Evolutionary conservation across 2,329 filamentous ascomycete species (phyloP), one percentile per base, ranked within the genome.

Genomic region (Thielaviopsis populi): DNA sequence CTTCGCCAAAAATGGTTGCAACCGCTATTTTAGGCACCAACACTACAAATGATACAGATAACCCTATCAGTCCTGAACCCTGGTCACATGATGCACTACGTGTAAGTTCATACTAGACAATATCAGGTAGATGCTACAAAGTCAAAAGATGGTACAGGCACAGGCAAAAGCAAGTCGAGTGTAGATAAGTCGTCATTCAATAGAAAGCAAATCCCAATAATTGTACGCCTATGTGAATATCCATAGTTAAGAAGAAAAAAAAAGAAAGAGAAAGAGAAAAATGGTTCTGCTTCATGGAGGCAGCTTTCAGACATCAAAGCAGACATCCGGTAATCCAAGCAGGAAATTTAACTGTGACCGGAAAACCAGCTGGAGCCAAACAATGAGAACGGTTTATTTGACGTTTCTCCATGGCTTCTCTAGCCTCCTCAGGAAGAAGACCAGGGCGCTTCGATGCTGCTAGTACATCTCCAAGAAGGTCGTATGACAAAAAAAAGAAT

Each of bases 121-220:
- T 17, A 46, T 19, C n/a, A 15, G 6, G 0, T 22, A 50, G n/a
- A 19, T 13, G 3, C 46, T 37, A 50, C 22, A 43, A 41, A 48
- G 48, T 56, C 56, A 50, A 40, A 50, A 0, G 11, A 5, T 22
- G 46, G 8, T 15, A 53, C 15, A 63, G 40, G 24, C 30, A 30
- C 19, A 42, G 10, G n/a, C 7, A 17, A 59, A 46, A n/a, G 11
- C 10, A 54, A 62, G n/a, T 43, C 43, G 54, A 46, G 22, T 63
- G 19, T 60, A 46, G 50, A 63, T 40, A 46, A 60, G 60, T 63
- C 61, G 61, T 63, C 61, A 65, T 65, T 65, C 61, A 65, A 60
- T 65, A 60, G 64, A 61, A 63, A 60, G 58, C 43, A 61, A 65
- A 60, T 65, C 64, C 54, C 53, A 58, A 37, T 43, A 19, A 58